Base-by-base conservation (phyloP, 495 filamentous ascomycete species). In the Pyrenopolyporus hunteri region DNA sequence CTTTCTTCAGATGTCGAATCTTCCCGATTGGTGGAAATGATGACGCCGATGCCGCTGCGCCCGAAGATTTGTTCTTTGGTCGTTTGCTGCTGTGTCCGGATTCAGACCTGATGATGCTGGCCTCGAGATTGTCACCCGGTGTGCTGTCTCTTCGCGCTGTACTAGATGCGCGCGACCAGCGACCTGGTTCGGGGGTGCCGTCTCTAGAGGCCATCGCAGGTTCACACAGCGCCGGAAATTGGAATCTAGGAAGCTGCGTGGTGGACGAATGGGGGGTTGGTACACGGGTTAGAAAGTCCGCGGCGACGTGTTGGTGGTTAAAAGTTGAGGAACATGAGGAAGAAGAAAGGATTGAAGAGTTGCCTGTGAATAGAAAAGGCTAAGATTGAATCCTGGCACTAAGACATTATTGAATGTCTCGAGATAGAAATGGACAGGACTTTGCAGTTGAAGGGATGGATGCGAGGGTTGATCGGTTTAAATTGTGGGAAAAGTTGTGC, bases 1-100 rank as follows among this genome's bases (percentile, higher is more conserved):
- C 92, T 71, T 98, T 98, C 78, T 98, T 98, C 36, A 98, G 79
- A 72, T 98, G 93, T 51, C 89, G 80, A 29, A 98, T 95, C 76
- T 97, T 98, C 70, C 92, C 92, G 11, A 90, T 88, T 64, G 88
- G 89, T 43, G 73, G 68, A 46, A 67, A 69, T 14, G 69, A 59
- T 2, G 58, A 44, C 13, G 65, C 47, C 1, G 40, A 10, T 20
- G 17, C 37, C 33, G 2, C 42, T 42, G 37, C 56, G 13, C 33
- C 37, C 2, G 48, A 29, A 13, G 69, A 64, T 10, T 57, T 59
- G 32, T 36, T 69, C 11, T 63, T 63, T 10, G 64, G 58, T 37
- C 69, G 59, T 47, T 69, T 71, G 10, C 50, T 60, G 16, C 55
- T 57, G 28, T 69, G 63, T 51, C 48, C 52, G 9, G 69, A 63